Evolutionary conservation across 2,329 filamentous ascomycete species (phyloP), one percentile per base, ranked within the genome.

Genomic region (Aureobasidium subglaciale): DNA sequence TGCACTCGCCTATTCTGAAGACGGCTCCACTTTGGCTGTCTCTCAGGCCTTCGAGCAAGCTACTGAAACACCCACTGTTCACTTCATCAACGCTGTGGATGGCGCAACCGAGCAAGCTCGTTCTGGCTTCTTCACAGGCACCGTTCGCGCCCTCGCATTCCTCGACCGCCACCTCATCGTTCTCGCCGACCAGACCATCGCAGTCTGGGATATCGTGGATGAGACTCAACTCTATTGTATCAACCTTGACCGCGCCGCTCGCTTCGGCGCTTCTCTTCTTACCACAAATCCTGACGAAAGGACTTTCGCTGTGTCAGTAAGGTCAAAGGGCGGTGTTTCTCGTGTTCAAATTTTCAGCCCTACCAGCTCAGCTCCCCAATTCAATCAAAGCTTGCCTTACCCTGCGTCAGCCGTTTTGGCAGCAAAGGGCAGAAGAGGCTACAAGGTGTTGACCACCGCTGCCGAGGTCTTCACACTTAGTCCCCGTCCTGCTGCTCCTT

Each of bases 121-220:
- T 16, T 80, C 85, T 5, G 84, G 84, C 2, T 73, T 92, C 40
- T 85, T 86, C 71, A 78, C 63, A 5, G 77, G 79, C 16, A 75
- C 90, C 7, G 80, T 83, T 7, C 61, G 61, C 56, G 82, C 81
- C n/a, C 71, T 95, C 27, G 82, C 78, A 5, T 85, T 95, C 53
- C 71, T 93, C 2, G 85, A 84, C 2, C 84, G 85, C 22, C 85
- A 86, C 65, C 73, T 99, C 16, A 76, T 97, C 56, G 79, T 88
- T 42, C 74, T 96, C 1, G 89, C 89, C 0, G 78, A 86, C 0
- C 78, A 86, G 40, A 80, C 83, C 25, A 77, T 96, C 8, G 78
- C 83, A 37, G 85, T 96, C 32, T 96, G 90, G 76, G 88, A 99
- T 68, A 79, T 95, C 10, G 88, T 97, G 7, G 78, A 84, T 49